Conservation (phyloP, 2,329 filamentous ascomycete genomes). For the Colletotrichum sojae region DNA sequence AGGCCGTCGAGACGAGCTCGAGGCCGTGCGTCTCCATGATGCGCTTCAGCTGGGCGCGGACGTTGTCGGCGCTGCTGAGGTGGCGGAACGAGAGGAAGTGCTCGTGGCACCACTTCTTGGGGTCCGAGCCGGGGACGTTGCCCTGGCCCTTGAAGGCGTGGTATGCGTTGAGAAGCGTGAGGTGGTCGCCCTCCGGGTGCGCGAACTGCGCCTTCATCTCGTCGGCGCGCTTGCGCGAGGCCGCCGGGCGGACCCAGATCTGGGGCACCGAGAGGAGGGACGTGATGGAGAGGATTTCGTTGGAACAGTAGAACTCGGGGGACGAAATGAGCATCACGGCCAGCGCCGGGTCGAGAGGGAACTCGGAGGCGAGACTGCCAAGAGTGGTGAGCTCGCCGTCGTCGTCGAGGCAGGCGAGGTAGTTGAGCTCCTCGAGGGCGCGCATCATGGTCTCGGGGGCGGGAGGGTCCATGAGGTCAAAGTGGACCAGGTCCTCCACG, state of each 20-base stretch:
- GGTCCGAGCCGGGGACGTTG: slow-evolving; percentile 76
- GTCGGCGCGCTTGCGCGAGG: slow-evolving; percentile 89
- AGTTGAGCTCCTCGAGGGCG: slow-evolving; percentile 96
- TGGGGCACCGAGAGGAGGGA: slow-evolving; percentile 95
- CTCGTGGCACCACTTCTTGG: slow-evolving; percentile 95
- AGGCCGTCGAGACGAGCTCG: slow-evolving; percentile 88
- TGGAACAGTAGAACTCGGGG: slow-evolving; percentile 98
- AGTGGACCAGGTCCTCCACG: slow-evolving; percentile 95
- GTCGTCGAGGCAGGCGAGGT: slow-evolving; percentile 94
- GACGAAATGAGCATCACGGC: slow-evolving; percentile 99
- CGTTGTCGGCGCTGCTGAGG: slow-evolving; percentile 92
- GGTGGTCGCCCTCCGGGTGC: slow-evolving; percentile 93
- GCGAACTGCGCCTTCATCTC: slow-evolving; percentile 97
- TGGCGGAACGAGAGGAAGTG: slow-evolving; percentile 94
- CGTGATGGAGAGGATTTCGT: slow-evolving; percentile 96
- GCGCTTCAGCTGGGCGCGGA: slow-evolving; percentile 89
- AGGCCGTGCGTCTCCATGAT: slow-evolving; percentile 96
- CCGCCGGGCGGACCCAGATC: slow-evolving; percentile 90
- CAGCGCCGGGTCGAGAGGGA: slow-evolving; percentile 92
- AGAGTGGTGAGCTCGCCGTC: slow-evolving; percentile 92
- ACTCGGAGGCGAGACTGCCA: slow-evolving; percentile 91
- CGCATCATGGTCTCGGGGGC: slow-evolving; percentile 99
- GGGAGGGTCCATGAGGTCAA: slow-evolving; percentile 98
- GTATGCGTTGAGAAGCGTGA: slow-evolving; percentile 97
- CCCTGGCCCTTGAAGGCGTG: slow-evolving; percentile 91